Conservation (phyloP, 1,139 yeast genomes). For the Blastobotrys ciferrii region DNA sequence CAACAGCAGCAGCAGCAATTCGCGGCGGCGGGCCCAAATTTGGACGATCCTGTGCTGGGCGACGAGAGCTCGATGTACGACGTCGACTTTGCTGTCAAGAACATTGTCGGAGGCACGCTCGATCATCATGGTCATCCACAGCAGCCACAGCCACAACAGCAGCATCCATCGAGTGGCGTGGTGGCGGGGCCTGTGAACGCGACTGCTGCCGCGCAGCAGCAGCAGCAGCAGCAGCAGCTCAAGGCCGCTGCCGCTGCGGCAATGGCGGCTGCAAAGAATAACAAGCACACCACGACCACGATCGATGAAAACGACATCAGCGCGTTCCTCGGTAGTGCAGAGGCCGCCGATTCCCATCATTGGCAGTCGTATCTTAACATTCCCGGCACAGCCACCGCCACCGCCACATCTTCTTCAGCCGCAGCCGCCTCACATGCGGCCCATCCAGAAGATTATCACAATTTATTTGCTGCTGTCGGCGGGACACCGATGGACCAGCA, state of each 20-base stretch:
- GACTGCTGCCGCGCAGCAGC: background rate
- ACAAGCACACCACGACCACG: conserved; percentile 16
- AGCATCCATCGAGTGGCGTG: background rate
- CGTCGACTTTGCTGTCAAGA: conserved; percentile 74
- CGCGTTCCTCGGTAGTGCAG: background rate
- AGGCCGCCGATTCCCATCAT: conserved; percentile 12
- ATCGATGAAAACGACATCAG: conserved; percentile 4
- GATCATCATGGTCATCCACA: background rate
- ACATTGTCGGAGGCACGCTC: conserved; percentile 62
- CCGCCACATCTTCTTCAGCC: conserved; percentile 3
- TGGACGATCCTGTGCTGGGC: conserved; percentile 7
- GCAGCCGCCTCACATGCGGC: background rate
- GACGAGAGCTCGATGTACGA: conserved; percentile 29
- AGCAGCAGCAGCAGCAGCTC: conserved; percentile 2
- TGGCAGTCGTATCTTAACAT: conserved; percentile 13
- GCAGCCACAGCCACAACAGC: conserved; percentile 1
- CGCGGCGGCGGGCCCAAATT: background rate
- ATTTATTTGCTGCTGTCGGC: background rate
- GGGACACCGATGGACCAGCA: conserved; percentile 6
- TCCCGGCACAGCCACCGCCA: background rate
- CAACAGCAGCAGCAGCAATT: background rate
- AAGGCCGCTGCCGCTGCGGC: background rate
- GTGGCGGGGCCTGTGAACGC: background rate
- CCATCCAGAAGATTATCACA: conserved; percentile 1
- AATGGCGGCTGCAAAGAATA: conserved; percentile 19